These are phyloP conservation scores for Pseudohyphozyma bogoriensis DNA, from an alignment of 768 basidiomycete genomes.

Conservation along the genomic window DNA sequence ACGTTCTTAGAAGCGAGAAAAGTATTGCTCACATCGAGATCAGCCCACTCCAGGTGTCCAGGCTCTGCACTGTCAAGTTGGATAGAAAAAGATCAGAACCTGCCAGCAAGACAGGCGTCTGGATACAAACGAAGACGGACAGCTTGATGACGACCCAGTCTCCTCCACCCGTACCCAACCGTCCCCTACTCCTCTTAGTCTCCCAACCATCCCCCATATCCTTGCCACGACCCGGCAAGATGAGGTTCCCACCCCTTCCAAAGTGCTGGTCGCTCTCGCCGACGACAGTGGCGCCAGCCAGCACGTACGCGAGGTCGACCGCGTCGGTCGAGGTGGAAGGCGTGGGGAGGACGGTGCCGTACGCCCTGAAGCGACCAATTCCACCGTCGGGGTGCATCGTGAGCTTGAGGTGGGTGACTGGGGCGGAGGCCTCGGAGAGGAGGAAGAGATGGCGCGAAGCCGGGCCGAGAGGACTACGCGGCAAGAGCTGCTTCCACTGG, in stretches of 20 bases:
- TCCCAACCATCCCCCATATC: constrained; percentile 97
- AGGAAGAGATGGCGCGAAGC: constrained; percentile 80
- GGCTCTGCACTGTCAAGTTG: constrained; percentile 59
- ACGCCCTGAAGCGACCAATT: constrained; percentile 86
- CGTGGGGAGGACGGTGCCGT: constrained; percentile 54
- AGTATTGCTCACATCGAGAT: constrained; percentile 62
- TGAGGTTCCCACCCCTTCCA: constrained; percentile 78
- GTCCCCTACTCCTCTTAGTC: constrained; percentile 67
- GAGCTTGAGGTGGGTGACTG: constrained; percentile 68
- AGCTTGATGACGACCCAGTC: constrained; percentile 88
- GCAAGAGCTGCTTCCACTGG: constrained; percentile 69
- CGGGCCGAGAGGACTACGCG: constrained; percentile 66
- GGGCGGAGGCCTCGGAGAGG: constrained; percentile 45
- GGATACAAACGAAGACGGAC: constrained; percentile 43
- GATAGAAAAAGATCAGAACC: not conserved
- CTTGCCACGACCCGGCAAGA: constrained; percentile 74
- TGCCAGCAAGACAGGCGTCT: not conserved
- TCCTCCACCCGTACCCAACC: constrained; percentile 54
- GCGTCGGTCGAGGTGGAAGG: constrained; percentile 27
- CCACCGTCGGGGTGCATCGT: constrained; percentile 97
- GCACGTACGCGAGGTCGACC: constrained; percentile 84
- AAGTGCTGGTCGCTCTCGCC: constrained; percentile 90
- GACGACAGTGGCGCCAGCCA: constrained; percentile 75
- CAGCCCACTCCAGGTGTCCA: constrained; percentile 60
- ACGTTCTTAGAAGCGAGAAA: too few relatives aligned